Evolutionary conservation across 2,329 filamentous ascomycete genomes (phyloP), one percentile per base, ranked within the genome.

Genomic region (Sporothrix pallida): DNA sequence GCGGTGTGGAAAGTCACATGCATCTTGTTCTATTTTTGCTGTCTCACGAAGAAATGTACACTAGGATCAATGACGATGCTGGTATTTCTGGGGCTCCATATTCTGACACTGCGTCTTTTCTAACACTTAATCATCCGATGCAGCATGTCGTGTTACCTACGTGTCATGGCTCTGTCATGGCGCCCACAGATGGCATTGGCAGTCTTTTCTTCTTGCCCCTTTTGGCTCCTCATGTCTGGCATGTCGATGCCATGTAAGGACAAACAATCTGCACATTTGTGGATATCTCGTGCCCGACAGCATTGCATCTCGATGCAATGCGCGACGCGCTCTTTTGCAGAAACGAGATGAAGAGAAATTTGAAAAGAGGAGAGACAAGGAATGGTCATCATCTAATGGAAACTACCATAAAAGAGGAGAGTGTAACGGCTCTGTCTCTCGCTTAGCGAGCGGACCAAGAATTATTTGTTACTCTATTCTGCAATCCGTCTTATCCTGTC

Each of bases 381-480:
- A 63, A 17, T n/a, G 42, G 6, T 52, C 26, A n/a, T 15, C 15
- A 20, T 68, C 65, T 31, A 23, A 20, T 52, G 26, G 31, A 52
- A 50, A 8, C 44, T 42, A 2, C 15, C 2, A 42, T 3, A n/a
- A 62, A 42, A 37, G 23, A 37, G 2, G 15, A 52, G 65, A 10
- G 65, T 68, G 65, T 20, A 68, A 68, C 65, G 13, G 65, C 15
- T 15, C 15, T 68, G 46, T 48, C 26, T 37, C 65, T 68, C 65
- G 65, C 65, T n/a, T n/a, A 37, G 46, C 65, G 26, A 52, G 46
- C 13, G 20, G 10, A 68, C 42, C 17, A 52, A 37, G 15, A 52
- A 2, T 46, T 12, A 26, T 20, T 6, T 7, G n/a, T 8, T 54
- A 2, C 20, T 56, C 20, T 13, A 20, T 9, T 20, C 15, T 56